Evolutionary conservation across 306 rosid genomes (phyloP).

Genomic region (Cucurbita pepo): DNA sequence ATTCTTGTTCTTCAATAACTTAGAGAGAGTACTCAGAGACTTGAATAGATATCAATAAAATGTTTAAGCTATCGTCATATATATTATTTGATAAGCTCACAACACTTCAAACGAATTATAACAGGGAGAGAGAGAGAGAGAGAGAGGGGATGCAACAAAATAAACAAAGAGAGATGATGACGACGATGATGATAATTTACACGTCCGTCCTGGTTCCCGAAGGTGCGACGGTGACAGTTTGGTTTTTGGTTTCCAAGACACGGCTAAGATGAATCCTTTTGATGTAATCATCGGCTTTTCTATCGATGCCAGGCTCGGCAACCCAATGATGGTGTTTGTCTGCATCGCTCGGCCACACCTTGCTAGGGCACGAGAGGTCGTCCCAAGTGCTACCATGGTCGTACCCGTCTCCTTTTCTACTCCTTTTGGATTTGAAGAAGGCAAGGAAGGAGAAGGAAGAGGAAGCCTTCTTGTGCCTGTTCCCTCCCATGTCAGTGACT

Average conservation of each 20-base stretch:
- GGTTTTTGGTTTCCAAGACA: slow-evolving; percentile 29
- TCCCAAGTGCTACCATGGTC: slow-evolving; percentile 7
- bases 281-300: slow-evolving; percentile 46
- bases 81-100: no score
- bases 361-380: slow-evolving; percentile 19
- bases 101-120: no score
- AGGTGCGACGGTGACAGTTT: slow-evolving; percentile 11
- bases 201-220: no score
- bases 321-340: slow-evolving; percentile 47
- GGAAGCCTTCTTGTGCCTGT: not conserved
- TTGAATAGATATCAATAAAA: no score
- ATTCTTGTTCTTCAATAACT: no score
- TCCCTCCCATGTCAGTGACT: not conserved
- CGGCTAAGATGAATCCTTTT: slow-evolving; percentile 28
- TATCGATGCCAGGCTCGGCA: slow-evolving; percentile 62
- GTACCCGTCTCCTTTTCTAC: slow-evolving; percentile 6
- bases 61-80: no score
- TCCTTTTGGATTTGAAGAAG: slow-evolving; percentile 34
- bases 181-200: not conserved
- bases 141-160: no score
- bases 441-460: slow-evolving; percentile 40
- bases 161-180: not conserved
- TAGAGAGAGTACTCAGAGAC: no score
- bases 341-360: slow-evolving; percentile 69
- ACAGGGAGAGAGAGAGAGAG: no score